Conservation (phyloP, 257 asterid species). For the Nyctanthes arbortristis region DNA sequence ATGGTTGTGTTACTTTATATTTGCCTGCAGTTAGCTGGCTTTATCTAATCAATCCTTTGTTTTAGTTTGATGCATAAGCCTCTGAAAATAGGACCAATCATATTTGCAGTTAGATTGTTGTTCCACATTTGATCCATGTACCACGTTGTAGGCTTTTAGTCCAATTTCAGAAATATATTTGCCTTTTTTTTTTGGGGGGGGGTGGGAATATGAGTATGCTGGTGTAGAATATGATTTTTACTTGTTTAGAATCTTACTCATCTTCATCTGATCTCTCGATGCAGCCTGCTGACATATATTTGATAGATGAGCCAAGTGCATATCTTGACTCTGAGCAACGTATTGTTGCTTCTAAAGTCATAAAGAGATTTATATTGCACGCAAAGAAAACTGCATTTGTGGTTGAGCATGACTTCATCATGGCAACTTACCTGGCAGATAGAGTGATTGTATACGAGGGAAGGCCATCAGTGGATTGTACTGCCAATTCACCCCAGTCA, state of each 20-base stretch:
- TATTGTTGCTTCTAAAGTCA: conserved; percentile 96
- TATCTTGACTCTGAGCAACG: conserved; percentile 99
- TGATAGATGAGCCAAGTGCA: conserved; percentile 97
- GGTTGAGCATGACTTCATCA: conserved; percentile 96
- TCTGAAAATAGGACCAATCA: neutral
- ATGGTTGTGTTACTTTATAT: neutral
- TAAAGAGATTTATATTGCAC: conserved; percentile 94
- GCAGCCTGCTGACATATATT: conserved; percentile 98
- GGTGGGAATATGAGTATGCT: too few species aligned
- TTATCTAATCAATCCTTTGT: neutral
- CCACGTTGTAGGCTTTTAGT: neutral
- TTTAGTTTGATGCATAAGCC: neutral
- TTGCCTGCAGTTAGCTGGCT: neutral
- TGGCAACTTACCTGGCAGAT: conserved; percentile 99
- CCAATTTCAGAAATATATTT: too few species aligned
- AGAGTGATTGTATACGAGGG: conserved; percentile 97
- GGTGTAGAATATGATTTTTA: too few species aligned
- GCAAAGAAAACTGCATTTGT: conserved; percentile 95
- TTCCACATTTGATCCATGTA: neutral
- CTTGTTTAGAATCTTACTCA: conserved; percentile 8
- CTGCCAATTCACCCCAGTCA: conserved; percentile 92
- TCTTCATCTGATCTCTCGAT: conserved; percentile 24
- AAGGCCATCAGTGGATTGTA: conserved; percentile 77
- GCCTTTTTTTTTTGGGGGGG: too few species aligned
- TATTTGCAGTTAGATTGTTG: neutral